These are phyloP conservation scores for Physcomitrellopsis africana DNA, from an alignment of 225 moss, liverwort and hornwort species.

Conservation along the genomic window DNA sequence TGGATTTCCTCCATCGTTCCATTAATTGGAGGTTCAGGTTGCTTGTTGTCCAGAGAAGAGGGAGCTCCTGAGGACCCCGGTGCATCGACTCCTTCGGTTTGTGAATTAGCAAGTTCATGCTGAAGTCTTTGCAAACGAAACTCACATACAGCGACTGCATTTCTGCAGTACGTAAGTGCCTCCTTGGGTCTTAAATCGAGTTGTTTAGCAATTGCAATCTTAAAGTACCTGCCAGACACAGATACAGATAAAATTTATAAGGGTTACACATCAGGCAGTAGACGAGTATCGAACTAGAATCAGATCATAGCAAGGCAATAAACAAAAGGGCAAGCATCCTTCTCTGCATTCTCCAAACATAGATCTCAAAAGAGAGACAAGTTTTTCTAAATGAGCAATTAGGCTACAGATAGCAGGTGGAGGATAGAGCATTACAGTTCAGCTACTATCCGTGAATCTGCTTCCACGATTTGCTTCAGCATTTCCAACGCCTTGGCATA, in stretches of 20 bases:
- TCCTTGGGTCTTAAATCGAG: constrained; percentile 76
- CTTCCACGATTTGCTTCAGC: constrained; percentile 82
- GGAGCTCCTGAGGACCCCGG: constrained; percentile 21
- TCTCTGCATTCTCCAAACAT: not conserved
- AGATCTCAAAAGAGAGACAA: not conserved
- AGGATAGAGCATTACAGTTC: constrained; percentile 62
- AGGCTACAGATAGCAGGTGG: constrained; percentile 5
- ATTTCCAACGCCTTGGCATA: constrained; percentile 72
- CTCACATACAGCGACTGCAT: constrained; percentile 86
- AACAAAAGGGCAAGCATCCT: not conserved
- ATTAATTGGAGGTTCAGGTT: constrained; percentile 35
- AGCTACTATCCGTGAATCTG: constrained; percentile 79
- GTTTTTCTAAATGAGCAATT: not conserved
- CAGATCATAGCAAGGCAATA: not conserved
- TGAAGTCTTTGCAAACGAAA: constrained; percentile 70
- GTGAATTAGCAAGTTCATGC: constrained; percentile 49
- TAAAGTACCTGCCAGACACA: constrained; percentile 64
- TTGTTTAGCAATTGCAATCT: constrained; percentile 85
- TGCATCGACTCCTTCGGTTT: constrained; percentile 31
- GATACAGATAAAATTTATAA: not conserved
- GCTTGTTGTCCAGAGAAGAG: constrained; percentile 28
- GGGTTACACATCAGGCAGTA: not conserved
- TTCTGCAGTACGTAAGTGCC: constrained; percentile 78
- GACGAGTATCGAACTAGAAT: not conserved
- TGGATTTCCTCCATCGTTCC: constrained; percentile 42